Percentiles rank a stretch among this genome's conserved stretches.
Evolutionary conservation across 2,329 filamentous ascomycete species (phyloP).

Genomic region (Aspergillus quadrilineatus): DNA sequence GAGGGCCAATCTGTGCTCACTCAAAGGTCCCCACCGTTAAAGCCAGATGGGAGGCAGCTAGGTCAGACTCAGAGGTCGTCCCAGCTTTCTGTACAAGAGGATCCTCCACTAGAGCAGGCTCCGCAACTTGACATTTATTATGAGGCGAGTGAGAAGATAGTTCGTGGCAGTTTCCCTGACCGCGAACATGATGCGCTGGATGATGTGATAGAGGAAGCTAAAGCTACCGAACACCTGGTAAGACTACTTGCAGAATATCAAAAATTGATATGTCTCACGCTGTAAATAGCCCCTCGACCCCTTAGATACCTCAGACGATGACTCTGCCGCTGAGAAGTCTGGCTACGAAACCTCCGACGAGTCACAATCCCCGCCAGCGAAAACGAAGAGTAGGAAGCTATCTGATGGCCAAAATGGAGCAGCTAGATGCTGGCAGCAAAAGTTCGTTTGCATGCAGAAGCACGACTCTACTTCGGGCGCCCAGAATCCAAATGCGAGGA

Average conservation of each 20-base stretch:
- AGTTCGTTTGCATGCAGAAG: conserved; percentile 61
- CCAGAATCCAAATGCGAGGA: conserved; percentile 69
- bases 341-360: conserved; percentile 15
- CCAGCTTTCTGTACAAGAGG: conserved; percentile 13
- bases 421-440: conserved; percentile 38
- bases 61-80: conserved; percentile 18
- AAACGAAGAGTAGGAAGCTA: conserved; percentile 15
- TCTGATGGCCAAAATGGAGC: conserved; percentile 4
- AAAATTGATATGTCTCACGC: background rate
- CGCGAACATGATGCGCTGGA: conserved; percentile 58
- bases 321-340: conserved; percentile 17
- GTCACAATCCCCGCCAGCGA: conserved; percentile 19
- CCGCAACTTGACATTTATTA: background rate
- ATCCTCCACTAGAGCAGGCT: background rate
- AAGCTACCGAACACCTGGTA: conserved; percentile 59
- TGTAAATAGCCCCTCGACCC: conserved; percentile 36
- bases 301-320: conserved; percentile 29
- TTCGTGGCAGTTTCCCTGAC: conserved; percentile 5
- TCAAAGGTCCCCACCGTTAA: conserved; percentile 29
- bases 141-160: conserved; percentile 3
- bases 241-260: conserved; percentile 8
- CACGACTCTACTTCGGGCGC: conserved; percentile 45
- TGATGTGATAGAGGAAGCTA: conserved; percentile 63
- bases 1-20: background rate
- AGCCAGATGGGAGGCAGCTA: conserved; percentile 24